A percentile compares a stretch with the other conserved stretches of the same genome.
These are phyloP conservation scores for Termitomyces sp. DNA, from an alignment of 768 basidiomycete species.

Conservation along the genomic window DNA sequence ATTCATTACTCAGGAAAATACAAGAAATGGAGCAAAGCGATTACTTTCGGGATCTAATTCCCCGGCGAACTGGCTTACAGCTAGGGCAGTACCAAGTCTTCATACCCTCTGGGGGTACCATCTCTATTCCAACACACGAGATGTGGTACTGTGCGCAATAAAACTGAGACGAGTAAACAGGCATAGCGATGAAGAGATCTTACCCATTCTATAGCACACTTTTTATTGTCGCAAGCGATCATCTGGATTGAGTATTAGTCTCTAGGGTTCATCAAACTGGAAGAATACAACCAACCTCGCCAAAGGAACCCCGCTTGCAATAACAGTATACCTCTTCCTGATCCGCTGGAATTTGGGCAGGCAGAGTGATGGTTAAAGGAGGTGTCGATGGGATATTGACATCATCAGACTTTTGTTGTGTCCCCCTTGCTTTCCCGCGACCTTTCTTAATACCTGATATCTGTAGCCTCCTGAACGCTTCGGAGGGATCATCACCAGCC, in stretches of 20 bases:
- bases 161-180: neutral
- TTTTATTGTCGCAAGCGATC: conserved; percentile 78
- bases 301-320: conserved; percentile 77
- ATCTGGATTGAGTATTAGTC: conserved; percentile 44
- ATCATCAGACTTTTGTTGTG: conserved; percentile 13
- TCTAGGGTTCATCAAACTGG: conserved; percentile 5
- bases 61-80: conserved; percentile 43
- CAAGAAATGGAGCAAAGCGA: neutral
- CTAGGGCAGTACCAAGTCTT: conserved; percentile 68
- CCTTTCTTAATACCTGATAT: conserved; percentile 8
- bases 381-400: conserved; percentile 11
- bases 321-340: conserved; percentile 67
- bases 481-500: neutral
- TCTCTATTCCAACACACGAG: conserved; percentile 57
- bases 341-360: conserved; percentile 21
- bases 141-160: conserved; percentile 59
- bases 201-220: conserved; percentile 83
- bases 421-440: conserved; percentile 20
- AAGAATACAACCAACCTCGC: conserved; percentile 52
- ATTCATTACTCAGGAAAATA: neutral
- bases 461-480: conserved; percentile 2
- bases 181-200: conserved; percentile 24
- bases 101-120: conserved; percentile 47
- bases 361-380: conserved; percentile 34
- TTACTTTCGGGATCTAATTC: conserved; percentile 20